Evolutionary conservation across 495 filamentous ascomycete species (phyloP).

Genomic region (Tuber melanosporum): DNA sequence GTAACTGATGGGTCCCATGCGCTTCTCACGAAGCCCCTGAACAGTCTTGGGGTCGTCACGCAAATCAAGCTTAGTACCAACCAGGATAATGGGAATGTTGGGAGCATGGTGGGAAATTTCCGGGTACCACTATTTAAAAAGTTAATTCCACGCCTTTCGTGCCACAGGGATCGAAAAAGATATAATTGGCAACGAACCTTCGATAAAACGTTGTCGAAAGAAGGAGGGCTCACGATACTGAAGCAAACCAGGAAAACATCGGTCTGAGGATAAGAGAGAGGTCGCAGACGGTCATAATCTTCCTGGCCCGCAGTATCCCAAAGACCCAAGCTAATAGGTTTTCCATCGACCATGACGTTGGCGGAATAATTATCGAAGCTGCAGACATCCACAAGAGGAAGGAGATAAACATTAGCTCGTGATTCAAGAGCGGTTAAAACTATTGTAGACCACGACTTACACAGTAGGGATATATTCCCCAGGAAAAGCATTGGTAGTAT

Average conservation of each 20-base stretch:
- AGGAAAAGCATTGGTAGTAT: slow-evolving; percentile 97
- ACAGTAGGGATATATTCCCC: slow-evolving; percentile 99
- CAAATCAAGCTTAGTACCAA: slow-evolving; percentile 94
- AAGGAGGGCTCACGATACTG: slow-evolving; percentile 93
- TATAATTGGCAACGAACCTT: slow-evolving; percentile 57
- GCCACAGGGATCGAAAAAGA: not conserved
- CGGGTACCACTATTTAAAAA: slow-evolving; percentile 68
- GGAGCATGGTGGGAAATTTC: slow-evolving; percentile 97
- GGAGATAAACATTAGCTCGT: slow-evolving; percentile 5
- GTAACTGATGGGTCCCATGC: slow-evolving; percentile 88
- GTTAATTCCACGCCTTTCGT: slow-evolving; percentile 14
- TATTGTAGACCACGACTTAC: slow-evolving; percentile 53
- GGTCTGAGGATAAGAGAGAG: slow-evolving; percentile 94
- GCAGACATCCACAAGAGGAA: slow-evolving; percentile 24
- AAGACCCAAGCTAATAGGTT: slow-evolving; percentile 89
- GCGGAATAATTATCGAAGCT: slow-evolving; percentile 99
- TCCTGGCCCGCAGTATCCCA: slow-evolving; percentile 99
- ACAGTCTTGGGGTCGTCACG: slow-evolving; percentile 79
- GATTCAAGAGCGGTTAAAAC: not conserved
- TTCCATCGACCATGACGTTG: slow-evolving; percentile 95
- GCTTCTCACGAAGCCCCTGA: slow-evolving; percentile 68
- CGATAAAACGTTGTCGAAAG: slow-evolving; percentile 94
- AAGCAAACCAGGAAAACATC: slow-evolving; percentile 98
- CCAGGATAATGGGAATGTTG: slow-evolving; percentile 89
- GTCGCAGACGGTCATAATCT: slow-evolving; percentile 92